These are phyloP conservation scores for Plectosphaerella cucumerina DNA, from an alignment of 2,329 filamentous ascomycete genomes.

Conservation along the genomic window DNA sequence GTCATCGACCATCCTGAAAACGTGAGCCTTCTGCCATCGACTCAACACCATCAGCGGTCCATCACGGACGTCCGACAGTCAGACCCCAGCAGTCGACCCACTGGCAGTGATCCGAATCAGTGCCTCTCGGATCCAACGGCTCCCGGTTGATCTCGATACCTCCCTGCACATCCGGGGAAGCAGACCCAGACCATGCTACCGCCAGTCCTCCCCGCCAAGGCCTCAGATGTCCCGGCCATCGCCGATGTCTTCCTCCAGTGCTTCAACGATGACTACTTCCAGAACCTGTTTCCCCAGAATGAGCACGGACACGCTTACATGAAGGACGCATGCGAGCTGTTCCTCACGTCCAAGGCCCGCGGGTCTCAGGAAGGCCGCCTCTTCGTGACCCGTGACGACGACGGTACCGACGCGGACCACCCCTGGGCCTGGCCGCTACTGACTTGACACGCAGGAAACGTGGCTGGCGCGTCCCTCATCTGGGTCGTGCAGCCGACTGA, in stretches of 20 bases:
- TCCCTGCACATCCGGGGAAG: no score
- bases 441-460: not conserved
- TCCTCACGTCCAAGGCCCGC: slow-evolving; percentile 6
- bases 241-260: slow-evolving; percentile 9
- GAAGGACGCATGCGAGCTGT: slow-evolving; percentile 3
- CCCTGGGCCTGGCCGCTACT: not conserved
- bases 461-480: slow-evolving; percentile 4
- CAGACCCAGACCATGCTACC: not conserved
- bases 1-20: no score
- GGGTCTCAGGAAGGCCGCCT: slow-evolving; percentile 5
- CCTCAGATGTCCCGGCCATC: slow-evolving; percentile 7
- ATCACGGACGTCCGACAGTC: no score
- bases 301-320: slow-evolving; percentile 7
- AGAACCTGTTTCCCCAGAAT: slow-evolving; percentile 8
- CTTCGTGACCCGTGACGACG: slow-evolving; percentile 7
- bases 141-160: no score
- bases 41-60: no score
- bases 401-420: not conserved
- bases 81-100: no score
- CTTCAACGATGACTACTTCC: slow-evolving; percentile 10
- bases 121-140: no score
- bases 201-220: slow-evolving; percentile 4
- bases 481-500: slow-evolving; percentile 9
- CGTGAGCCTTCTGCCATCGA: no score
- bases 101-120: no score